These are phyloP conservation scores for Pestalotiopsis sp. DNA, from an alignment of 2,329 filamentous ascomycete species.

Conservation along the genomic window DNA sequence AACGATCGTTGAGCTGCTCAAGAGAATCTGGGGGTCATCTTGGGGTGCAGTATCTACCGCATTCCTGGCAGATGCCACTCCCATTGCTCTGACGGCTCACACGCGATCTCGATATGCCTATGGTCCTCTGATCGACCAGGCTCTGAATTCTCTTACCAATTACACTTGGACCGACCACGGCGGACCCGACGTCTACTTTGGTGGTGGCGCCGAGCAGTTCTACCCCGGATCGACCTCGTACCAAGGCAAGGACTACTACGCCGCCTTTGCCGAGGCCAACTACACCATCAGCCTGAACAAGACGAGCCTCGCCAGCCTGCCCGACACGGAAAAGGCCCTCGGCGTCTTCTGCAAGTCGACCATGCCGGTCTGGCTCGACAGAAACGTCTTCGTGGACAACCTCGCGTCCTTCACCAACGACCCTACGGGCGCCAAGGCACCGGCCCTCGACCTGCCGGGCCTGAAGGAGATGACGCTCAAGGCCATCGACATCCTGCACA, in stretches of 20 bases:
- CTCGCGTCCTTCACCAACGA: constrained; percentile 67
- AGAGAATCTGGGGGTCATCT: constrained; percentile 64
- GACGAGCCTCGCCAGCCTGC: constrained; percentile 63
- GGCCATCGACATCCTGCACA: constrained; percentile 77
- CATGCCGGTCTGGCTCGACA: constrained; percentile 84
- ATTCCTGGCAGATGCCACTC: constrained; percentile 80
- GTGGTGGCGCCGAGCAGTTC: constrained; percentile 83
- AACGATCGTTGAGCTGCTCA: constrained; percentile 78
- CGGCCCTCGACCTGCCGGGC: constrained; percentile 76
- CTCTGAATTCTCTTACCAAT: constrained; percentile 75
- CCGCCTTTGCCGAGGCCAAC: constrained; percentile 70
- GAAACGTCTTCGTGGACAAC: constrained; percentile 78
- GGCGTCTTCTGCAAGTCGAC: constrained; percentile 78
- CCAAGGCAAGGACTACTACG: constrained; percentile 77
- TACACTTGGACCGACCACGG: constrained; percentile 78
- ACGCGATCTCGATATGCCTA: constrained; percentile 71
- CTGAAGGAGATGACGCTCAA: constrained; percentile 91
- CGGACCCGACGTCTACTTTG: constrained; percentile 81
- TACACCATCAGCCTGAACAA: constrained; percentile 77
- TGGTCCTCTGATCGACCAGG: constrained; percentile 74
- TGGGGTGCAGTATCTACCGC: constrained; percentile 78
- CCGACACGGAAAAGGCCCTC: constrained; percentile 65
- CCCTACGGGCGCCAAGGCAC: constrained; percentile 64
- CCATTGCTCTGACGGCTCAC: constrained; percentile 74
- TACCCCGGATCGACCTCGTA: constrained; percentile 66